Evolutionary conservation across 805 yeast species (phyloP), one percentile per base, ranked within the genome.

Genomic region (Teunomyces atbi): DNA sequence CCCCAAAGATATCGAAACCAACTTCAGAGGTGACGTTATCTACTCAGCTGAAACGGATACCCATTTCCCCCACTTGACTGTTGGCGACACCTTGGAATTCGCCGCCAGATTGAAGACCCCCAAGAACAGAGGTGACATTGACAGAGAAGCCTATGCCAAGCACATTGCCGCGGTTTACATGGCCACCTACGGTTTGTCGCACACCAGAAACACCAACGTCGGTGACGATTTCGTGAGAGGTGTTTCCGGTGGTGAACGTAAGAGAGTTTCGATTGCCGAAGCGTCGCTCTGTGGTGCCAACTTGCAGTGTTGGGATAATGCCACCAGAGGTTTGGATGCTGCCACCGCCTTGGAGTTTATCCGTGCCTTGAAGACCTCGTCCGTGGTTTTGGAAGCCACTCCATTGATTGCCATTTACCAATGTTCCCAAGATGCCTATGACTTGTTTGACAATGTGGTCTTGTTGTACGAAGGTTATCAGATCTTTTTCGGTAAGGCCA

Each of bases 311-410:
- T 83, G 86, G 80, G 90, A 86, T 69, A 87, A 86, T 58, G 84
- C 91, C 3, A 87, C 95, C 3, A 79, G 92, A 69, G 95, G 95
- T 54, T 72, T 87, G 46, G 95, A 86, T 65, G 77, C 92, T 3
- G 84, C 92, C 4, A 86, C 92, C 35, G 94, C 95, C 4, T 70
- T 84, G 48, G 90, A 85, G 59, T 86, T 80, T 56, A 73, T 84
- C 23, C 72, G 79, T 49, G 83, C 88, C 19, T 70, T 86, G 47
- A 80, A 85, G 55, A 74, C 80, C 2, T 67, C 78, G 12, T 82
- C 89, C 4, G 65, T 71, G 29, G 62, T 82, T 60, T 64, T 77
- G 50, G 73, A 78, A 39, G 68, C 77, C 8, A 73, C 85, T n/a
- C 81, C 85, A 11, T 63, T 83, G 50, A 82, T 83, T 46, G 82